Evolutionary conservation across 768 basidiomycete genomes (phyloP).

Genomic region (Russula brevipes): DNA sequence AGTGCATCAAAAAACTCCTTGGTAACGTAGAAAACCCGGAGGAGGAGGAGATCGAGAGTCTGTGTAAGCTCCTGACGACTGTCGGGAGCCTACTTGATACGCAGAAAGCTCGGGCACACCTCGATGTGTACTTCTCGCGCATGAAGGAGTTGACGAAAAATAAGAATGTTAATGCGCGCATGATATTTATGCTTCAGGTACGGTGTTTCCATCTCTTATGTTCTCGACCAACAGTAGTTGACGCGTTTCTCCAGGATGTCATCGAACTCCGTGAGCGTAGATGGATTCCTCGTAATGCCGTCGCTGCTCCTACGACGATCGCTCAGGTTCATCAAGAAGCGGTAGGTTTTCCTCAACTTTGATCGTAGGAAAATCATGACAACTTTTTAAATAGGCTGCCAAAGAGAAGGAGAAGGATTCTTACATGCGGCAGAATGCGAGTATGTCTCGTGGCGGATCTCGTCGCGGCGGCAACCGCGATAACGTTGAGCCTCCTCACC

Average conservation of each 20-base stretch:
- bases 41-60: slow-evolving; percentile 95
- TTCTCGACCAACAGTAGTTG: slow-evolving; percentile 6
- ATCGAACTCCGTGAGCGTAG: slow-evolving; percentile 80
- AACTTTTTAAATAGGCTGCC: slow-evolving; percentile 50
- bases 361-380: not conserved
- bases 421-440: slow-evolving; percentile 53
- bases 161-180: slow-evolving; percentile 71
- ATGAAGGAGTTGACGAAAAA: slow-evolving; percentile 81
- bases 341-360: slow-evolving; percentile 42
- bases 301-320: slow-evolving; percentile 80
- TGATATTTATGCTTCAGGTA: slow-evolving; percentile 95
- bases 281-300: slow-evolving; percentile 69
- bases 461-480: slow-evolving; percentile 73
- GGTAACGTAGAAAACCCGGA: slow-evolving; percentile 92
- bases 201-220: slow-evolving; percentile 27
- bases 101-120: slow-evolving; percentile 71
- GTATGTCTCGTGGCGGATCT: slow-evolving; percentile 89
- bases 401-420: slow-evolving; percentile 82
- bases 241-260: slow-evolving; percentile 58
- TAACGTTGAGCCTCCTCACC: slow-evolving; percentile 51
- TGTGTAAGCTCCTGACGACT: slow-evolving; percentile 88
- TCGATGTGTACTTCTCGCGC: slow-evolving; percentile 90
- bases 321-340: slow-evolving; percentile 76
- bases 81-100: slow-evolving; percentile 83
- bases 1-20: slow-evolving; percentile 93